Evolutionary conservation across 1,139 yeast genomes (phyloP).

Genomic region (Meyerozyma sp.): DNA sequence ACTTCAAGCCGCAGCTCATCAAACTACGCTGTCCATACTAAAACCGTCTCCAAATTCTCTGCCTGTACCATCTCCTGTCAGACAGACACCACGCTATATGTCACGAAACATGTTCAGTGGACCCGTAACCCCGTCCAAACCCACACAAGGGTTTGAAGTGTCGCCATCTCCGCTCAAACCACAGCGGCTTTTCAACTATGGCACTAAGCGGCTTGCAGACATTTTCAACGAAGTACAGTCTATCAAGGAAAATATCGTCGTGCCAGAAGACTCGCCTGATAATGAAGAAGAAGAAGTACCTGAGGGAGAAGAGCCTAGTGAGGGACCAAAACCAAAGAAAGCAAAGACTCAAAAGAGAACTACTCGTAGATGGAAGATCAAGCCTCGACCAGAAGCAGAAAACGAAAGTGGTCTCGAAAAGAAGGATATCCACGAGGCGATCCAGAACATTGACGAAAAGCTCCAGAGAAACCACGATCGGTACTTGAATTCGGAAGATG

Average conservation of each 20-base stretch:
- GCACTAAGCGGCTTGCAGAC: slow-evolving; percentile 23
- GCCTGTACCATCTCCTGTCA: neutral
- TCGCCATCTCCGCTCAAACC: slow-evolving; percentile 45
- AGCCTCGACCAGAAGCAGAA: slow-evolving; percentile 29
- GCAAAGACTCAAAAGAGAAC: slow-evolving; percentile 54
- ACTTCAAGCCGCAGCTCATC: slow-evolving; percentile 9
- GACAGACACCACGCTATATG: slow-evolving; percentile 33
- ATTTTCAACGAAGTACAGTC: slow-evolving; percentile 24
- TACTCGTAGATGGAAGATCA: slow-evolving; percentile 56
- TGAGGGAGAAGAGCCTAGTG: slow-evolving; percentile 11
- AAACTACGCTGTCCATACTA: slow-evolving; percentile 5
- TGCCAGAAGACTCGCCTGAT: slow-evolving; percentile 6
- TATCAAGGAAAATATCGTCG: slow-evolving; percentile 11
- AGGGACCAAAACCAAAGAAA: slow-evolving; percentile 22
- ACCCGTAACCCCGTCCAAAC: slow-evolving; percentile 5
- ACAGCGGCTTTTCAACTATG: slow-evolving; percentile 27
- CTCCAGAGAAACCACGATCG: slow-evolving; percentile 16
- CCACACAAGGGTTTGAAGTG: slow-evolving; percentile 22
- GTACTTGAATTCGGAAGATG: slow-evolving; percentile 18
- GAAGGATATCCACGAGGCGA: slow-evolving; percentile 37
- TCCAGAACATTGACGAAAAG: slow-evolving; percentile 24
- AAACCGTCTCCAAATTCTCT: slow-evolving; percentile 5
- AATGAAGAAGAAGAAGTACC: slow-evolving; percentile 7
- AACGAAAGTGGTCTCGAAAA: slow-evolving; percentile 22
- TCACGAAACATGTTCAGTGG: slow-evolving; percentile 12